Conservation (phyloP, 345 rosid genomes). For the Acer campestre region DNA sequence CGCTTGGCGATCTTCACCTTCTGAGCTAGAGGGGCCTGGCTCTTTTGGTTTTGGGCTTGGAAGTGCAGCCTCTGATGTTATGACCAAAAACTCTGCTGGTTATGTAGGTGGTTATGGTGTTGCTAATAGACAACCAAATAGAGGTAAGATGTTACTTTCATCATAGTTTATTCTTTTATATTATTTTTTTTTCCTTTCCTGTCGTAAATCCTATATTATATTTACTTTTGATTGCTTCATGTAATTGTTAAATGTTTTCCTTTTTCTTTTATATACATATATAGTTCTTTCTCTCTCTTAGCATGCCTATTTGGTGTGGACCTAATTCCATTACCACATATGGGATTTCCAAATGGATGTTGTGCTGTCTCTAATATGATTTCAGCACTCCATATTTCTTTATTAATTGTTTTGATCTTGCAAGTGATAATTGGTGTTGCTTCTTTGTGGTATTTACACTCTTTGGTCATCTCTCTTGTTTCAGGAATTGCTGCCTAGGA, state of each 20-base stretch:
- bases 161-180: neutral
- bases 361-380: too few relatives aligned
- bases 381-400: neutral
- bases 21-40: slow-evolving; percentile 42
- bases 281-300: neutral
- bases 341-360: neutral
- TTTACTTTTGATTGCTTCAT: neutral
- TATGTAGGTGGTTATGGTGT: slow-evolving; percentile 59
- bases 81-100: slow-evolving; percentile 45
- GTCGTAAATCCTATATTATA: neutral
- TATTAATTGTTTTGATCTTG: slow-evolving; percentile 7
- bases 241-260: neutral
- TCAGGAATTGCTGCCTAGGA: slow-evolving; percentile 58
- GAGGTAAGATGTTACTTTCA: slow-evolving; percentile 41
- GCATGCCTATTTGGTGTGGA: neutral
- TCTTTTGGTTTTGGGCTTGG: slow-evolving; percentile 58
- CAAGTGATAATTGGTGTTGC: neutral
- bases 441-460: slow-evolving; percentile 10
- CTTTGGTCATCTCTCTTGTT: slow-evolving; percentile 21
- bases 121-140: slow-evolving; percentile 56
- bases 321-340: too few relatives aligned
- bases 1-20: slow-evolving; percentile 48
- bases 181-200: neutral
- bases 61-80: slow-evolving; percentile 50
- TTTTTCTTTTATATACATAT: too few relatives aligned